A percentile compares a stretch with the other conserved stretches of the same genome.
Conservation (phyloP, 2,329 filamentous ascomycete species). For the Cercospora zeae-maydis region DNA sequence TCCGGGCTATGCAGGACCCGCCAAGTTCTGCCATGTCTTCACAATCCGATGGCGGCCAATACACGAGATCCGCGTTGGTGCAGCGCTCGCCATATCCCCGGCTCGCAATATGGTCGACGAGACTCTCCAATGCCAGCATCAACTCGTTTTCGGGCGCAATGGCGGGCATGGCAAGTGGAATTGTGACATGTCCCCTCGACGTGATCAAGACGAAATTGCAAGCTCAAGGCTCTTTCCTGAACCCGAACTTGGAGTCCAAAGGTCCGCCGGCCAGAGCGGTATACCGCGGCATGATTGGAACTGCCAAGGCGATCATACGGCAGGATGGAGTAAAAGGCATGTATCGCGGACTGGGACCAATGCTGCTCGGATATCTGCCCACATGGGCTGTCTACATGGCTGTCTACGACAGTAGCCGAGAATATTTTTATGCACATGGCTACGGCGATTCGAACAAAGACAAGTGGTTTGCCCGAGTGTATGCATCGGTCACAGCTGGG, state of each 20-base stretch:
- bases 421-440: slow-evolving; percentile 61
- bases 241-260: slow-evolving; percentile 29
- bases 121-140: slow-evolving; percentile 57
- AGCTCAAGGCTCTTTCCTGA: slow-evolving; percentile 79
- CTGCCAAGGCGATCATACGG: slow-evolving; percentile 76
- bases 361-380: slow-evolving; percentile 90
- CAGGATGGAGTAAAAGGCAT: slow-evolving; percentile 87
- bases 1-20: slow-evolving; percentile 32
- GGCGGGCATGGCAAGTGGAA: slow-evolving; percentile 86
- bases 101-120: slow-evolving; percentile 42
- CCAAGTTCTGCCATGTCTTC: slow-evolving; percentile 30
- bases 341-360: slow-evolving; percentile 90
- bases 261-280: slow-evolving; percentile 50
- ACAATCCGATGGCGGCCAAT: slow-evolving; percentile 29
- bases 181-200: slow-evolving; percentile 94
- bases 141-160: slow-evolving; percentile 83
- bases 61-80: slow-evolving; percentile 18
- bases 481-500: slow-evolving; percentile 85
- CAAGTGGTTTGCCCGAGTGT: slow-evolving; percentile 74
- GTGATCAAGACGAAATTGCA: slow-evolving; percentile 99
- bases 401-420: slow-evolving; percentile 87
- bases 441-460: slow-evolving; percentile 48
- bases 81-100: slow-evolving; percentile 31
- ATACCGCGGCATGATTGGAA: slow-evolving; percentile 85
- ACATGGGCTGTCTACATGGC: slow-evolving; percentile 99